Evolutionary conservation across 1,284 basidiomycete genomes (phyloP), one percentile per base, ranked within the genome.

Genomic region (Rugosomyces carneus): DNA sequence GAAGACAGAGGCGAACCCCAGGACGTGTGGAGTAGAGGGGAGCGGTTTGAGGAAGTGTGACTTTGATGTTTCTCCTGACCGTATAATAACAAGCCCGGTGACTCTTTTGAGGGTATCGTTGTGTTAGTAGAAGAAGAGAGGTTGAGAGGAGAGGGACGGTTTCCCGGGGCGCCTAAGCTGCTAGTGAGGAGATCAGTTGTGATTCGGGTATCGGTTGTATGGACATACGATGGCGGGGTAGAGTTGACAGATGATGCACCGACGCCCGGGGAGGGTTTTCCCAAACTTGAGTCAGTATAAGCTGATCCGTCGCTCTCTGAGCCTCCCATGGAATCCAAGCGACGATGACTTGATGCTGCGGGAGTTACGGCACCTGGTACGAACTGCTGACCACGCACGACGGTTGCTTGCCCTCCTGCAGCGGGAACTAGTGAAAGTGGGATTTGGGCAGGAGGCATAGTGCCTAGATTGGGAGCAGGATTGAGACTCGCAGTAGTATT

Each of bases 1-100:
- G 74, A 72, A 1, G 70, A 66, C 37, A 65, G 53, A 0, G 74
- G 71, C 3, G 75, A 73, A 7, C 67, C 70, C 66, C 78, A 80
- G 1, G 64, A 68, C n/a, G 76, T 71, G 51, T 78, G 74, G 11
- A 80, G 60, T 3, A 78, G 57, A 0, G 77, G 77, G 3, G 77
- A 78, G 1, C 55, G 60, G 51, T 21, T 38, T 1, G 35, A 19
- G 39, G 40, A 6, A 15, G 42, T 42, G 19, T 19, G 47, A 2
- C 40, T 15, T 1, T 39, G 39, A 6, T 27, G 32, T 16, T 34
- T 29, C 24, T 26, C 43, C 13, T 20, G 43, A 4, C 21, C 11
- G 16, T 26, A 27, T 24, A 38, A 27, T 18, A 11, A 16, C 3
- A 16, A 2, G 29, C 27, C 11, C 9, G 46, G n/a, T 29, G 41